Conservation (phyloP, 345 rosid genomes). For the Linum usitatissimum region DNA sequence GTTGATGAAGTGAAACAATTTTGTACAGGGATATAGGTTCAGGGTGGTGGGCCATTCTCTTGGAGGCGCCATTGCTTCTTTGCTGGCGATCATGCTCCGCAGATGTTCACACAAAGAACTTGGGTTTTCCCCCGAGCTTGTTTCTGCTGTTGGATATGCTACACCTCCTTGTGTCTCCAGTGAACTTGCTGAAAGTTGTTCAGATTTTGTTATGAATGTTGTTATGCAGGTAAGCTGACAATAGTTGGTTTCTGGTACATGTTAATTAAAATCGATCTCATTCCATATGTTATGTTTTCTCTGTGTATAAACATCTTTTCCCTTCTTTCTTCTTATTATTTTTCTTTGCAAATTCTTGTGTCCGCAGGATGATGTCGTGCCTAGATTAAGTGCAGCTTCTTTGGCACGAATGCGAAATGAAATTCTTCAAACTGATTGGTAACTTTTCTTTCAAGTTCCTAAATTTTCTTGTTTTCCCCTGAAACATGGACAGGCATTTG, state of each 20-base stretch:
- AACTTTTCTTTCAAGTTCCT: slow-evolving; percentile 10
- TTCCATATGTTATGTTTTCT: neutral
- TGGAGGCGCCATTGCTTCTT: slow-evolving; percentile 80
- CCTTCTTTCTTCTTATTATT: neutral
- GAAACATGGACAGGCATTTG: neutral
- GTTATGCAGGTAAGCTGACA: slow-evolving; percentile 76
- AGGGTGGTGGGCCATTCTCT: slow-evolving; percentile 96
- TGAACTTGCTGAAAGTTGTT: slow-evolving; percentile 82
- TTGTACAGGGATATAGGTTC: slow-evolving; percentile 81
- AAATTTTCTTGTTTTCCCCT: too few relatives aligned
- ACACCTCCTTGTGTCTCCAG: slow-evolving; percentile 88
- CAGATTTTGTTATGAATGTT: slow-evolving; percentile 68
- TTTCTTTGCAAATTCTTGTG: neutral
- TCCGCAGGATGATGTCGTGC: slow-evolving; percentile 77
- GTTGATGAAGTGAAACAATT: slow-evolving; percentile 20
- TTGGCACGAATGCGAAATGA: slow-evolving; percentile 69
- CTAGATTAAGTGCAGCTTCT: slow-evolving; percentile 68
- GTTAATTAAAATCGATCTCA: neutral
- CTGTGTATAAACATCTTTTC: neutral
- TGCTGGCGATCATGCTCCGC: slow-evolving; percentile 75
- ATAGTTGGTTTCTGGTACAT: slow-evolving; percentile 2
- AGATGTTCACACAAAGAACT: slow-evolving; percentile 56
- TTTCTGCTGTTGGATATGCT: slow-evolving; percentile 83
- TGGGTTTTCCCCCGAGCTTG: slow-evolving; percentile 66
- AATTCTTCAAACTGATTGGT: slow-evolving; percentile 88